Base-by-base conservation (phyloP, 1,284 basidiomycete genomes). In the Thelephora terrestris region DNA sequence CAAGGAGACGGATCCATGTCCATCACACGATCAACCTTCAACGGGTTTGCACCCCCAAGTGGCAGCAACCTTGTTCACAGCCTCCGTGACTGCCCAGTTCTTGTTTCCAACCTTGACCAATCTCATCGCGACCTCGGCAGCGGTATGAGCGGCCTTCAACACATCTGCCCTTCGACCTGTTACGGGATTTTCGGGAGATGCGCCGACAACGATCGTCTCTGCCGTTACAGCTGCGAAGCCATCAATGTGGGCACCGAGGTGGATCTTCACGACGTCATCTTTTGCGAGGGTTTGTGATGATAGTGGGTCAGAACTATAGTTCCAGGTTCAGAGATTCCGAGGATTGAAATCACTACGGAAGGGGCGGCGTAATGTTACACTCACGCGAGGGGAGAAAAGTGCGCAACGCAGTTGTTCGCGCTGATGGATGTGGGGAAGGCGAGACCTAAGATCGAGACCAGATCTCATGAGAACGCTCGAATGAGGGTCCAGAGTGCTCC, bases 201-300 rank as follows among this genome's bases (percentile, higher is more conserved):
- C 83, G 45, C 90, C 88, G 37, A 98, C 80, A 52, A 92, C 78
- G 59, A 96, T 67, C 38, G 93, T 98, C 71, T 99, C 95, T 50
- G 91, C 95, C 60, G 79, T 79, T 64, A 94, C 79, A 49, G 89
- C 78, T 20, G 91, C 88, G 63, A 85, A 92, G 52, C 91, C 95
- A 66, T 99, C 95, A 66, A 99, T 94, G 65, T 98, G 95, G 32
- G 94, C 91, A 51, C 95, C 95, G 54, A 97, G 73, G 68, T 95
- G 90, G 55, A 99, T 72, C 72, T 98, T 98, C 60, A 98, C 95
- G 49, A 98, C 84, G 64, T 99, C 95, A 55, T 84, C 83, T 58
- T 91, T 88, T 50, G 82, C 84, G 56, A 99, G 77, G 27, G 67
- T 70, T 58, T 80, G 79, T 5, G 70, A 68, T 20, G 84, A 78